Evolutionary conservation across 73 alveolate genomes (phyloP).

Genomic region (Paramecium sonneborni): DNA sequence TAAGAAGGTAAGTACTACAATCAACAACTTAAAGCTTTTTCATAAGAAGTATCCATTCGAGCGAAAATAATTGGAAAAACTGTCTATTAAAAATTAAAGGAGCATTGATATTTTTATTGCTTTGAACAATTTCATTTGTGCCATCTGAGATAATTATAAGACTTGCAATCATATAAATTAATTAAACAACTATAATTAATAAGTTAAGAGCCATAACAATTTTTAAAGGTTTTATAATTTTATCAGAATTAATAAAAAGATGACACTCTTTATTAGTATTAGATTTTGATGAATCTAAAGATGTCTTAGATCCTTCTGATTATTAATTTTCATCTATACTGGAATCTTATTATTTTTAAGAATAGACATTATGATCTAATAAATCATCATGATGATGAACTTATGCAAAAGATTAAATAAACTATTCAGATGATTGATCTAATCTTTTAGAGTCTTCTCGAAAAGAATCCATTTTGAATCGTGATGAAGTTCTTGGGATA

Average conservation of each 20-base stretch:
- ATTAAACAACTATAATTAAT: not conserved
- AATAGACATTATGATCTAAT: not conserved
- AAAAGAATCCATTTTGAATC: not conserved
- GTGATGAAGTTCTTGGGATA: not conserved
- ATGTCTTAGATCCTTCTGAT: not conserved
- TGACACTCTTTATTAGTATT: not conserved
- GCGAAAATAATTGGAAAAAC: not conserved
- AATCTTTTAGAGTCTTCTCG: slow-evolving; percentile 22
- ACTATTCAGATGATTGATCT: slow-evolving; percentile 1
- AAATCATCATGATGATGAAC: not conserved
- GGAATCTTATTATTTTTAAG: not conserved
- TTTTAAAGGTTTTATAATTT: not conserved
- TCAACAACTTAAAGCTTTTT: not conserved
- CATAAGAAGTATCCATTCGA: not conserved
- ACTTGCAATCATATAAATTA: not conserved
- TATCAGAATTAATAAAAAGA: not conserved
- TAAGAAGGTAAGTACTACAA: not conserved
- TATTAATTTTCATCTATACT: not conserved
- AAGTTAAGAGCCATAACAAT: not conserved
- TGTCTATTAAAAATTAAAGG: not conserved
- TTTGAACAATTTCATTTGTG: not conserved
- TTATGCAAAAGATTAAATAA: not conserved
- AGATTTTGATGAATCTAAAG: not conserved
- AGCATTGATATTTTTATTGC: slow-evolving; percentile 2
- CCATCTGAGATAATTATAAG: not conserved